A percentile compares a stretch with the other conserved stretches of the same genome.
Evolutionary conservation across 257 asterid species (phyloP).

Genomic region (Paulownia fortunei): DNA sequence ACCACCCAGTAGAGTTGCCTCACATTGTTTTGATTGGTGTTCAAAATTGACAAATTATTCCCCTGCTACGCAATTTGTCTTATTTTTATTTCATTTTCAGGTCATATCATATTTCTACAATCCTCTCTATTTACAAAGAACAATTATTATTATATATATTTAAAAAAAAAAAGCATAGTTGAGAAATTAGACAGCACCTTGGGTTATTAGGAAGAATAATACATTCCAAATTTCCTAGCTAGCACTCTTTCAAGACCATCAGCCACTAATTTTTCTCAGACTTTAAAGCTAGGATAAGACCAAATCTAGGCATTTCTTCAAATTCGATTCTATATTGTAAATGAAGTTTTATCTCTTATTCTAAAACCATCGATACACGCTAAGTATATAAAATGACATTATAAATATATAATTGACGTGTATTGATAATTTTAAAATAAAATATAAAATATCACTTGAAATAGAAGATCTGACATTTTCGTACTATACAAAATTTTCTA

Average conservation of each 20-base stretch:
- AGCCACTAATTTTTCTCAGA: not conserved
- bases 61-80: not conserved
- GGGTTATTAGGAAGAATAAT: conserved; percentile 15
- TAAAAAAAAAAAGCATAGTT: not conserved
- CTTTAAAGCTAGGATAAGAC: too few species aligned
- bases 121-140: too few species aligned
- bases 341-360: too few species aligned
- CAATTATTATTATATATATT: not conserved
- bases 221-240: not conserved
- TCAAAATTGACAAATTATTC: not conserved
- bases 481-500: too few species aligned
- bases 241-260: not conserved
- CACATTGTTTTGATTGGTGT: conserved; percentile 25
- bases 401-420: too few species aligned
- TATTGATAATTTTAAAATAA: too few species aligned
- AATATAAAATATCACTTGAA: too few species aligned
- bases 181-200: not conserved
- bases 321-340: too few species aligned
- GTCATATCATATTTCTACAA: conserved; percentile 11
- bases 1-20: conserved; percentile 15
- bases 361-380: too few species aligned
- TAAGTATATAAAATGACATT: too few species aligned
- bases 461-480: too few species aligned
- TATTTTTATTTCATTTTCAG: not conserved
- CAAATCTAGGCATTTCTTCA: too few species aligned